Conservation (phyloP, 176 grass and related monocot genomes). For the Raddia guianensis region DNA sequence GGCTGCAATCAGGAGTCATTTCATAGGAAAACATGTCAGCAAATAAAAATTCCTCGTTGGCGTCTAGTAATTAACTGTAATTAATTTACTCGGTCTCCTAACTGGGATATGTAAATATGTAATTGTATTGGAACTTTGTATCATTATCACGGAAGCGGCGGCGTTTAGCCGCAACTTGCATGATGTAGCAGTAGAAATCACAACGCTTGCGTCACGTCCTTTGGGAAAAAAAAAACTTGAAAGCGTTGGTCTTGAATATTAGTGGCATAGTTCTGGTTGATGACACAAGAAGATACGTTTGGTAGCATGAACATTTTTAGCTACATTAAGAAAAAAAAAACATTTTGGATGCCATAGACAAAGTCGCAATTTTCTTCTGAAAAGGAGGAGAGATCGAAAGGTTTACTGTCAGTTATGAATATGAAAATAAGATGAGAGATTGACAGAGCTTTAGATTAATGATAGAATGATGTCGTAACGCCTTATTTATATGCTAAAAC, state of each 20-base stretch:
- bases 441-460: background rate
- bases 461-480: background rate
- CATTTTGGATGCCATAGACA: background rate
- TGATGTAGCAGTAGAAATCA: background rate
- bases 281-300: background rate
- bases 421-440: background rate
- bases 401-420: background rate
- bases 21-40: slow-evolving; percentile 27
- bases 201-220: background rate
- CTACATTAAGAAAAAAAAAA: background rate
- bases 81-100: background rate
- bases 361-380: background rate
- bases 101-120: background rate
- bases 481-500: background rate
- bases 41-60: slow-evolving; percentile 20
- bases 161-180: slow-evolving; percentile 5
- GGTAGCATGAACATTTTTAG: background rate
- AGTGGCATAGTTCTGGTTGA: background rate
- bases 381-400: background rate
- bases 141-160: slow-evolving; percentile 1
- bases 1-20: slow-evolving; percentile 8
- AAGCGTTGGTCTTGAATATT: background rate
- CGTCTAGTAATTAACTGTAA: slow-evolving; percentile 4
- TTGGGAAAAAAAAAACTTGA: background rate
- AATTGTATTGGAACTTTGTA: slow-evolving; percentile 19